phyloP scores from a whole-genome alignment of 2,329 filamentous ascomycete species.

The Cryphonectria carpinicola region DNA sequence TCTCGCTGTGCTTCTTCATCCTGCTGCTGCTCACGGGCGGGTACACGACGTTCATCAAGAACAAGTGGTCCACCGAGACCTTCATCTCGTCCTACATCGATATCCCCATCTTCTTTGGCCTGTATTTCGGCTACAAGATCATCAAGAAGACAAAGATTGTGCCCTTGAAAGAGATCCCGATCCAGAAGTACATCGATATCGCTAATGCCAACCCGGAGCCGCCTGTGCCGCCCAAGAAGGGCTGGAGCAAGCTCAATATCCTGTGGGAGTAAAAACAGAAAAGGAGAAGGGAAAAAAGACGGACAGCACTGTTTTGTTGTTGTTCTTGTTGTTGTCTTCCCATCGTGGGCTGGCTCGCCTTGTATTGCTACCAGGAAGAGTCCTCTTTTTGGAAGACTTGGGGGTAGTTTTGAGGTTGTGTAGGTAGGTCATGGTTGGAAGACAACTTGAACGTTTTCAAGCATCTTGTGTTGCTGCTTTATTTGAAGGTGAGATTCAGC shows the following conservation, averaged over 20 bases:
- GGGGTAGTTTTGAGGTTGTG: neutral
- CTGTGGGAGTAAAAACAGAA: constrained; percentile 30
- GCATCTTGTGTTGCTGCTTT: neutral
- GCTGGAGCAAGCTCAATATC: constrained; percentile 36
- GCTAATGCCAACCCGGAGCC: constrained; percentile 35
- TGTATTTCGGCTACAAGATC: constrained; percentile 37
- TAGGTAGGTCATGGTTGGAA: neutral
- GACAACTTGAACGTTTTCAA: neutral
- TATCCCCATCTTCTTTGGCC: constrained; percentile 34
- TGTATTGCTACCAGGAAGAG: neutral
- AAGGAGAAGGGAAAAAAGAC: neutral
- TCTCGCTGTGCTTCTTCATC: constrained; percentile 11
- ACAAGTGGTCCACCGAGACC: constrained; percentile 31
- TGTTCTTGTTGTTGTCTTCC: neutral
- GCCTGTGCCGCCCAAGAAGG: constrained; percentile 27
- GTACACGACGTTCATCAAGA: constrained; percentile 21
- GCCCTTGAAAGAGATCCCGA: constrained; percentile 33
- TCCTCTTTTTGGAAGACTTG: neutral
- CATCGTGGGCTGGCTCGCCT: neutral
- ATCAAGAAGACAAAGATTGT: constrained; percentile 34
- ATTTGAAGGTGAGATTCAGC: neutral
- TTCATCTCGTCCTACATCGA: constrained; percentile 37
- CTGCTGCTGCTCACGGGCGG: constrained; percentile 23
- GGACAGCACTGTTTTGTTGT: neutral
- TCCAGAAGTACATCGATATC: constrained; percentile 35